Percentiles rank a stretch among this genome's conserved stretches.
Evolutionary conservation across 805 yeast genomes (phyloP).

Genomic region (Suhomyces prunicola): DNA sequence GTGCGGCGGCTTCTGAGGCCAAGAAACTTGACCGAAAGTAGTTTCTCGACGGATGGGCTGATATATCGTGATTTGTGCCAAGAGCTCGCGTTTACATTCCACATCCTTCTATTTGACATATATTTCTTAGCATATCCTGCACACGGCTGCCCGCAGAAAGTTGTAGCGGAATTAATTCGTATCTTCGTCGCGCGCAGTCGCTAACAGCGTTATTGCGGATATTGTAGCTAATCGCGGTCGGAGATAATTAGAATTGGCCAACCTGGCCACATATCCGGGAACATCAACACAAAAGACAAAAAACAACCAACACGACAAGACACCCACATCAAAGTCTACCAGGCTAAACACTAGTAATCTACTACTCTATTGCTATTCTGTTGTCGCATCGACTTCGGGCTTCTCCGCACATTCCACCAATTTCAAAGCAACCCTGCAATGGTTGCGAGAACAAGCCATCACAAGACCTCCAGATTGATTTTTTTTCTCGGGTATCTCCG

Average conservation of each 20-base stretch:
- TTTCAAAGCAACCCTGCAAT: neutral
- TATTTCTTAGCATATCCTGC: neutral
- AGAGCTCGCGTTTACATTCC: neutral
- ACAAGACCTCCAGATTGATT: neutral
- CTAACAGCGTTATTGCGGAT: neutral
- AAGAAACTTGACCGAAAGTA: neutral
- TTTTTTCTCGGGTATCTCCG: neutral
- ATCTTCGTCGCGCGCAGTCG: neutral
- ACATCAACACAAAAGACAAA: neutral
- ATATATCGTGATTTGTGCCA: neutral
- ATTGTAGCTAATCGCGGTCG: neutral
- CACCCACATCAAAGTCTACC: too few species aligned
- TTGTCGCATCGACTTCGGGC: neutral
- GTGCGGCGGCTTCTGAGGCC: neutral
- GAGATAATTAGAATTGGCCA: neutral
- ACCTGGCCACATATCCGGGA: neutral
- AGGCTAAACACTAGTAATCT: too few species aligned
- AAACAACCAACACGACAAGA: too few species aligned
- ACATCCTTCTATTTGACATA: neutral
- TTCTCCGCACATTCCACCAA: neutral
- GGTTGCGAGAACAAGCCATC: neutral
- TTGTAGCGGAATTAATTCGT: neutral
- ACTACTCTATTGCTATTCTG: neutral
- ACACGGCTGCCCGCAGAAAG: neutral
- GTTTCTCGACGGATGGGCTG: neutral